Conservation (phyloP, 352 stramenopile genomes). For the Pythium utonaiense region DNA sequence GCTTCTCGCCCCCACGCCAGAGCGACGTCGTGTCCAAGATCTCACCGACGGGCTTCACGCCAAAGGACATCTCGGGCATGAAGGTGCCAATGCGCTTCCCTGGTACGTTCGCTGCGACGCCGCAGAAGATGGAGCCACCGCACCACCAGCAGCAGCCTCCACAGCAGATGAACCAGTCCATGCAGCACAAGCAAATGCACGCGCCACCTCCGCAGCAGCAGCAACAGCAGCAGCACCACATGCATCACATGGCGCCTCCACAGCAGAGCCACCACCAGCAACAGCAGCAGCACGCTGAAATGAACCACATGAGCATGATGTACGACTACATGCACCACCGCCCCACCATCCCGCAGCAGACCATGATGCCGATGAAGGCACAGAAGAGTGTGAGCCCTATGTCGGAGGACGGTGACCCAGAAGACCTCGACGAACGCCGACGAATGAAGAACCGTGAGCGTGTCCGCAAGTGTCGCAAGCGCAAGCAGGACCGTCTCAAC, state of each 20-base stretch:
- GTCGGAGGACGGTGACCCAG: conserved; percentile 69
- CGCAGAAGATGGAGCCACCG: conserved; percentile 52
- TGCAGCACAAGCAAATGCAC: conserved; percentile 46
- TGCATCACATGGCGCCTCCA: conserved; percentile 29
- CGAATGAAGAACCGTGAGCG: conserved; percentile 88
- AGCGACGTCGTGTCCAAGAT: conserved; percentile 58
- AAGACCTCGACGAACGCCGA: conserved; percentile 80
- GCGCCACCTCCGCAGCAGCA: conserved; percentile 34
- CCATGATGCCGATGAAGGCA: conserved; percentile 24
- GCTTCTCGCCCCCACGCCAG: conserved; percentile 51
- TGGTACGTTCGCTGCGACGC: conserved; percentile 46
- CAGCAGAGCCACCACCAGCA: conserved; percentile 24
- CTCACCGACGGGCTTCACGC: conserved; percentile 72
- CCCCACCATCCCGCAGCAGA: conserved; percentile 45
- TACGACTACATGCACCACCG: conserved; percentile 85
- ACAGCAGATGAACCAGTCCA: conserved; percentile 36
- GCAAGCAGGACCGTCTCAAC: conserved; percentile 86
- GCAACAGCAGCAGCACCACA: conserved; percentile 34
- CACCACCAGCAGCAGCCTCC: conserved; percentile 36
- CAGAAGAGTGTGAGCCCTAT: conserved; percentile 51
- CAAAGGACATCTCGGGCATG: conserved; percentile 68
- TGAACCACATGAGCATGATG: conserved; percentile 82
- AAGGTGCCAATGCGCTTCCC: conserved; percentile 77
- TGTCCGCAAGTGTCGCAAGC: conserved; percentile 87
- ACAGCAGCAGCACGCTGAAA: conserved; percentile 44